Base-by-base conservation (phyloP, 495 filamentous ascomycete genomes). In the Mytilinidion resinicola region DNA sequence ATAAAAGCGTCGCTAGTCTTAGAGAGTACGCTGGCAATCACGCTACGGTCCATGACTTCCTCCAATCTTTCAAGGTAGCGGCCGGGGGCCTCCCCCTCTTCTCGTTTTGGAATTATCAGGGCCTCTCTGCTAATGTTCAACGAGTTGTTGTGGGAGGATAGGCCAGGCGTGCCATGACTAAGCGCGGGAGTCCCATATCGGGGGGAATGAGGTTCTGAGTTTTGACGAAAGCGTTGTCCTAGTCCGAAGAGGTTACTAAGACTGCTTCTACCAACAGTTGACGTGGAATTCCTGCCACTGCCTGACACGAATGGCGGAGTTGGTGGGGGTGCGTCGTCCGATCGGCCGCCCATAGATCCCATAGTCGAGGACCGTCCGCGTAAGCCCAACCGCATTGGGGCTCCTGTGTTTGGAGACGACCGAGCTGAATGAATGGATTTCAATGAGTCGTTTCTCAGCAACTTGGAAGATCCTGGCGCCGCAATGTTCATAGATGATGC, bases 301-400 rank as follows among this genome's bases (percentile, higher is more conserved):
- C 25, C 25, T 30, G 49, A 39, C 14, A 39, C 51, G 34, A 66
- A 59, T 15, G 66, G 63, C 7, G 77, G 71, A 62, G 80, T 52
- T 69, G 82, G 76, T 62, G 88, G 76, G 56, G 74, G 83, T 70
- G 67, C 71, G 65, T 83, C 84, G 66, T 77, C 74, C 65, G 82
- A 70, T 59, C 68, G 62, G 78, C 80, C 58, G 73, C 78, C 60
- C 80, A 63, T 51, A 1, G 92, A 96, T 62, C 85, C 89, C 75
- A 96, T 79, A 1, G 93, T 96, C 8, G 90, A 92, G n/a, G 92
- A 95, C 53, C 92, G 79, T 50, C 85, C 85, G 56, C 90, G 80
- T 38, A 77, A 74, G 34, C 77, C 76, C 0, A 84, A 67, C 51
- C 77, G 75, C 33, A 74, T 63, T 47, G 83, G 78, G 3, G 74